phyloP scores from a whole-genome alignment of 202 grass and related monocot genomes.

The Hordeum pubiflorum region DNA sequence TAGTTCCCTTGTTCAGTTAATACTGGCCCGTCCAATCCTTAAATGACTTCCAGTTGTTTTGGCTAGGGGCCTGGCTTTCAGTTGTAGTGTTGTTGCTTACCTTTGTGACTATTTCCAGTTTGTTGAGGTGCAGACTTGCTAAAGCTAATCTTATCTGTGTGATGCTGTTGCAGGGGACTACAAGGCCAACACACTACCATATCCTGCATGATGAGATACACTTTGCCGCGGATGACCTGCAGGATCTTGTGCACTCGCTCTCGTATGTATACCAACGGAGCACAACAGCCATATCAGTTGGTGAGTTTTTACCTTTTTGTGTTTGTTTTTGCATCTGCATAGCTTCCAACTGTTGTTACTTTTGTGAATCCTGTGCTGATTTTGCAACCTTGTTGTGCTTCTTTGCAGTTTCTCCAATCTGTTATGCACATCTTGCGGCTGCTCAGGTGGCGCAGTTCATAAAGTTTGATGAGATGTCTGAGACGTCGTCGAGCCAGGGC shows the following conservation, averaged over 20 bases:
- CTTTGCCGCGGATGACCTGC: slow-evolving; percentile 56
- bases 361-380: neutral
- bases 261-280: slow-evolving; percentile 84
- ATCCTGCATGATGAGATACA: slow-evolving; percentile 77
- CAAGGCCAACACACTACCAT: slow-evolving; percentile 75
- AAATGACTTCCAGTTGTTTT: neutral
- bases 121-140: neutral
- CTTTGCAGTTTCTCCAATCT: slow-evolving; percentile 70
- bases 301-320: slow-evolving; percentile 3
- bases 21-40: neutral
- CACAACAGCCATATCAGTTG: slow-evolving; percentile 69
- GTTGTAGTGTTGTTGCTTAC: neutral
- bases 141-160: neutral
- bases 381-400: neutral
- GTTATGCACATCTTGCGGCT: slow-evolving; percentile 80
- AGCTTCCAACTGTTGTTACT: neutral
- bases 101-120: neutral
- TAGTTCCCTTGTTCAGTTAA: neutral
- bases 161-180: slow-evolving; percentile 50
- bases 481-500: slow-evolving; percentile 62
- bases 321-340: neutral
- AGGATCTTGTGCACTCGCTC: slow-evolving; percentile 65
- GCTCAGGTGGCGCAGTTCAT: slow-evolving; percentile 71
- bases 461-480: slow-evolving; percentile 74
- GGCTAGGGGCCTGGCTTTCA: neutral